These are phyloP conservation scores for Gracilariopsis chorda DNA, from an alignment of 23 red algal species.

Conservation along the genomic window DNA sequence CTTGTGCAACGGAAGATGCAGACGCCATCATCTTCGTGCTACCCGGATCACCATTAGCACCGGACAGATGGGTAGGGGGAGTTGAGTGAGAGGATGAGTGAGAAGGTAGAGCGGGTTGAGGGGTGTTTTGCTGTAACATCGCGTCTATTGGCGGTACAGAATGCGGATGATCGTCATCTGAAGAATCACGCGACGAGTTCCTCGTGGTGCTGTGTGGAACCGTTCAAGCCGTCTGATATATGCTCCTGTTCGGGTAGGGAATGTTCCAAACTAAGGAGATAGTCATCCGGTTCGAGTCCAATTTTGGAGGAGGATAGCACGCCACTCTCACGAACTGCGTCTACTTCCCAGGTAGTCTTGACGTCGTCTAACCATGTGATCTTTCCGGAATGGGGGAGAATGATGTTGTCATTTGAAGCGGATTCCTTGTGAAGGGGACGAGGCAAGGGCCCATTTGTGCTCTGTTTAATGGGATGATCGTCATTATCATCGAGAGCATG, in stretches of 20 bases:
- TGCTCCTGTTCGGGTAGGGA: neutral
- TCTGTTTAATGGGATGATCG: conserved; percentile 33
- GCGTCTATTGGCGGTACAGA: no score
- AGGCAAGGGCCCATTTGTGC: conserved; percentile 1
- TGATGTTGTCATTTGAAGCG: neutral
- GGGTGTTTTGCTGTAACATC: no score
- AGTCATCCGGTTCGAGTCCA: neutral
- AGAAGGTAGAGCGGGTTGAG: no score
- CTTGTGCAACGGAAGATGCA: no score
- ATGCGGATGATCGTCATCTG: no score
- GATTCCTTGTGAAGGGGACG: neutral
- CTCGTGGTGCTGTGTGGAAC: no score
- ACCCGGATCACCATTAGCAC: no score
- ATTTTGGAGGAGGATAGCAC: conserved; percentile 18
- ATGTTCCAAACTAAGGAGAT: neutral
- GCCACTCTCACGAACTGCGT: conserved; percentile 47
- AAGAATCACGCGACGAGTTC: no score
- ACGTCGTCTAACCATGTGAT: conserved; percentile 53
- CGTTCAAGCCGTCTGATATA: no score
- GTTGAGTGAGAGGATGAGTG: no score
- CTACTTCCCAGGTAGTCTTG: conserved; percentile 60
- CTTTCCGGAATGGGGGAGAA: neutral
- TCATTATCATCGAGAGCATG: neutral
- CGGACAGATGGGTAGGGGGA: no score
- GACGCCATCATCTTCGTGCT: no score